These are phyloP conservation scores for Gentiana dahurica DNA, from an alignment of 257 asterid species.

Conservation along the genomic window DNA sequence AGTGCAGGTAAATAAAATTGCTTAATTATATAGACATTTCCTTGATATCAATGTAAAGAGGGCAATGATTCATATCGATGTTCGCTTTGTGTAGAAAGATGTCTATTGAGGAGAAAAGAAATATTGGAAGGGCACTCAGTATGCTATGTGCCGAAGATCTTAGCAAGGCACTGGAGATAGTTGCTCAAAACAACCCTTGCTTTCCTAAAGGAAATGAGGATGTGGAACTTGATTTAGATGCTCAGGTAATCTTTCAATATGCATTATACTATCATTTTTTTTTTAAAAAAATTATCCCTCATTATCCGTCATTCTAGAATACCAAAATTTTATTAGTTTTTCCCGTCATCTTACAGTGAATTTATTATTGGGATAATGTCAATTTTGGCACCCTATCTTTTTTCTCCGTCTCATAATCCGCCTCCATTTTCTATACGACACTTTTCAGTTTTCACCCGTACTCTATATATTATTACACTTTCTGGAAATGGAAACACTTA, in stretches of 20 bases:
- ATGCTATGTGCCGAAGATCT: constrained; percentile 66
- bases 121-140: constrained; percentile 58
- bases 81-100: constrained; percentile 33
- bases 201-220: constrained; percentile 49
- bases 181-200: constrained; percentile 52
- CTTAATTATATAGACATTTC: not conserved
- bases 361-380: too few relatives aligned
- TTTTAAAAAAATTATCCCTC: not conserved
- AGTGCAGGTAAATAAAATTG: constrained; percentile 63
- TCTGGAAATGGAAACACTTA: too few relatives aligned
- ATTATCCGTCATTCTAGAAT: not conserved
- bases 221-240: constrained; percentile 70
- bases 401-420: too few relatives aligned
- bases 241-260: constrained; percentile 46
- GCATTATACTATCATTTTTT: not conserved
- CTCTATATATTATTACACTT: too few relatives aligned
- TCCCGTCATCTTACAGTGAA: not conserved
- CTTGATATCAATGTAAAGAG: not conserved
- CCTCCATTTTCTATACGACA: too few relatives aligned
- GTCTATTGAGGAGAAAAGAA: constrained; percentile 63
- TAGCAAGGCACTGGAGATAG: constrained; percentile 59
- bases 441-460: too few relatives aligned
- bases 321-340: too few relatives aligned
- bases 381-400: too few relatives aligned
- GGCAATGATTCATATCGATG: not conserved